Conservation (phyloP, 75 land plant genomes). For the Isoetes taiwanensis region DNA sequence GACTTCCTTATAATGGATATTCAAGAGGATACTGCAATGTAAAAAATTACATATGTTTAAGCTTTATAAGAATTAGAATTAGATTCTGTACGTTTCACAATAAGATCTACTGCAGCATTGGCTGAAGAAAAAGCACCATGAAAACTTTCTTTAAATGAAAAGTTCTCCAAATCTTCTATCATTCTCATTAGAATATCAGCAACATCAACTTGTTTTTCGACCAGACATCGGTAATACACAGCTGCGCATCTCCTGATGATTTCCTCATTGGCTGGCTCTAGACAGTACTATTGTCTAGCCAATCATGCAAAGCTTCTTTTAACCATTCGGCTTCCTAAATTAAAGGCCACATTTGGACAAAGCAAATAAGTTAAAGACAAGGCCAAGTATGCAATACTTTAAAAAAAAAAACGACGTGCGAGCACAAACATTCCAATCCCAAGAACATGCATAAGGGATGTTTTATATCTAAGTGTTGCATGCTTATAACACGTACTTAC, state of each 20-base stretch:
- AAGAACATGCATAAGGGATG: too few relatives aligned
- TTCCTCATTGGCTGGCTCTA: constrained; percentile 75
- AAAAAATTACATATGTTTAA: too few relatives aligned
- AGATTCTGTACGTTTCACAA: constrained; percentile 41
- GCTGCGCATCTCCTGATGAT: constrained; percentile 77
- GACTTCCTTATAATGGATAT: too few relatives aligned
- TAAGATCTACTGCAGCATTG: constrained; percentile 78
- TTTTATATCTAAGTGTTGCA: too few relatives aligned
- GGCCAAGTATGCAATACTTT: too few relatives aligned
- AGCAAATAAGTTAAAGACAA: too few relatives aligned
- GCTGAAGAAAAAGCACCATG: constrained; percentile 94
- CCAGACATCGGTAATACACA: constrained; percentile 56
- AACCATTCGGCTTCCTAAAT: constrained; percentile 99
- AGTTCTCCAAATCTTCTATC: constrained; percentile 60
- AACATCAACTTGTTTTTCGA: constrained; percentile 51
- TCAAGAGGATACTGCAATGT: too few relatives aligned
- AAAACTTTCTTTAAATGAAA: constrained; percentile 88
- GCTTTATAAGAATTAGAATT: too few relatives aligned
- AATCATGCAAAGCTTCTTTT: constrained; percentile 36
- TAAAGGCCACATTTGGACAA: too few relatives aligned
- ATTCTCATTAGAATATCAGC: constrained; percentile 85
- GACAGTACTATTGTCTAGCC: constrained; percentile 58
- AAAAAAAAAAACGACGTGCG: too few relatives aligned
- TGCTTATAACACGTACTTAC: too few relatives aligned
- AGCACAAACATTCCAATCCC: too few relatives aligned